phyloP scores from a whole-genome alignment of 257 asterid genomes.

The Vinca minor region DNA sequence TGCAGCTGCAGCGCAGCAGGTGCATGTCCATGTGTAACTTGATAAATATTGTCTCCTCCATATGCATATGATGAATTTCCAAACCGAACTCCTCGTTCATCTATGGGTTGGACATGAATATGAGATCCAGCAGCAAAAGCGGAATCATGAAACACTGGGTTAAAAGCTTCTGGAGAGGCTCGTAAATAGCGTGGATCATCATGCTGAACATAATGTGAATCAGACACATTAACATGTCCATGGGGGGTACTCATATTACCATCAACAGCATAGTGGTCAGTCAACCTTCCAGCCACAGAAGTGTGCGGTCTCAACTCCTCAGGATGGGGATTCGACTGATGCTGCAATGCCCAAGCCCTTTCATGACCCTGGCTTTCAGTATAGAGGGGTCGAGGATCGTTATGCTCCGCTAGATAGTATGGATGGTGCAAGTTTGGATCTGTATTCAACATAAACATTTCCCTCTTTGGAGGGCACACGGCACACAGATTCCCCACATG shows the following conservation, averaged over 20 bases:
- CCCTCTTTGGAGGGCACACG: slow-evolving; percentile 72
- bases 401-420: slow-evolving; percentile 52
- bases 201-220: slow-evolving; percentile 51
- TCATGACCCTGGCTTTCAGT: slow-evolving; percentile 50
- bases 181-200: slow-evolving; percentile 54
- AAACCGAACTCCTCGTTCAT: slow-evolving; percentile 57
- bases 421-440: slow-evolving; percentile 52
- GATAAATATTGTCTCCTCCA: slow-evolving; percentile 54
- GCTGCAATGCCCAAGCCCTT: slow-evolving; percentile 67
- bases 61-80: slow-evolving; percentile 49
- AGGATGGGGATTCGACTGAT: slow-evolving; percentile 43
- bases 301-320: slow-evolving; percentile 54
- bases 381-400: slow-evolving; percentile 49
- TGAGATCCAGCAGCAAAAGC: slow-evolving; percentile 45
- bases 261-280: slow-evolving; percentile 47
- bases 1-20: slow-evolving; percentile 46
- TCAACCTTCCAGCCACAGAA: slow-evolving; percentile 49
- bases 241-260: slow-evolving; percentile 42
- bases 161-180: slow-evolving; percentile 46
- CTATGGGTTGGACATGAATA: slow-evolving; percentile 43
- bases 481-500: slow-evolving; percentile 46
- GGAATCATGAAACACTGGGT: slow-evolving; percentile 61
- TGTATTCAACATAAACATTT: slow-evolving; percentile 39
- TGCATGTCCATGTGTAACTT: slow-evolving; percentile 55
- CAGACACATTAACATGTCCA: slow-evolving; percentile 49